Percentiles rank a stretch among this genome's conserved stretches.
Evolutionary conservation across 495 filamentous ascomycete species (phyloP).

Genomic region (Sporormia fimetaria): DNA sequence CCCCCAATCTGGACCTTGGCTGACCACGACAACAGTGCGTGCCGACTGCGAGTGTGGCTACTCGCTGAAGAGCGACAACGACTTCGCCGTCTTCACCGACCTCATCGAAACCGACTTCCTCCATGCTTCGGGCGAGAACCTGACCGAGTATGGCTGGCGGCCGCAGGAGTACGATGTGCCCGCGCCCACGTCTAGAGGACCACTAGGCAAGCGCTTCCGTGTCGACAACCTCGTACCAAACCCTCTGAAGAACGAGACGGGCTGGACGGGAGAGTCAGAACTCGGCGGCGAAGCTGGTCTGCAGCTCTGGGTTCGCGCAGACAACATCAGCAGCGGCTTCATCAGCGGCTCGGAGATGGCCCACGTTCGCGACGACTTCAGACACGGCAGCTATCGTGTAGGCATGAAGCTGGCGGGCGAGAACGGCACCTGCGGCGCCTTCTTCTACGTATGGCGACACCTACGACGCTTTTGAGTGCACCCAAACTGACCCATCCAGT

Average conservation of each 20-base stretch:
- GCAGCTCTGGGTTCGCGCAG: slow-evolving; percentile 46
- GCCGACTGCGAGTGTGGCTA: slow-evolving; percentile 68
- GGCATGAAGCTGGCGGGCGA: slow-evolving; percentile 49
- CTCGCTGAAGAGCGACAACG: slow-evolving; percentile 31
- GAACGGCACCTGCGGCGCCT: slow-evolving; percentile 59
- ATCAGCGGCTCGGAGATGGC: slow-evolving; percentile 52
- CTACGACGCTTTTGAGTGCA: neutral
- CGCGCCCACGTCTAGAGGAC: slow-evolving; percentile 41
- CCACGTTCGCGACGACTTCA: slow-evolving; percentile 45
- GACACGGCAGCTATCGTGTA: slow-evolving; percentile 55
- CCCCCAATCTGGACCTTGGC: neutral
- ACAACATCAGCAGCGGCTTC: slow-evolving; percentile 36
- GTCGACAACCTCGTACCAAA: slow-evolving; percentile 45
- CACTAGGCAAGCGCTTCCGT: slow-evolving; percentile 52
- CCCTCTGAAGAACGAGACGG: slow-evolving; percentile 33
- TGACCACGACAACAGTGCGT: slow-evolving; percentile 5
- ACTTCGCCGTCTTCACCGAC: slow-evolving; percentile 48
- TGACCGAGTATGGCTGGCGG: slow-evolving; percentile 42
- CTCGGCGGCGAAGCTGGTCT: slow-evolving; percentile 46
- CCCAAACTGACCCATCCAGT: slow-evolving; percentile 35
- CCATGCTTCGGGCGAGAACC: slow-evolving; percentile 38
- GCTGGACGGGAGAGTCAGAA: slow-evolving; percentile 33
- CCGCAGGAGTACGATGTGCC: slow-evolving; percentile 54
- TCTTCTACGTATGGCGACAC: slow-evolving; percentile 54
- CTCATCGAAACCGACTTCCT: slow-evolving; percentile 59